Percentiles rank a stretch among this genome's conserved stretches.
Evolutionary conservation across 257 asterid species (phyloP).

Genomic region (Cordia subcordata): DNA sequence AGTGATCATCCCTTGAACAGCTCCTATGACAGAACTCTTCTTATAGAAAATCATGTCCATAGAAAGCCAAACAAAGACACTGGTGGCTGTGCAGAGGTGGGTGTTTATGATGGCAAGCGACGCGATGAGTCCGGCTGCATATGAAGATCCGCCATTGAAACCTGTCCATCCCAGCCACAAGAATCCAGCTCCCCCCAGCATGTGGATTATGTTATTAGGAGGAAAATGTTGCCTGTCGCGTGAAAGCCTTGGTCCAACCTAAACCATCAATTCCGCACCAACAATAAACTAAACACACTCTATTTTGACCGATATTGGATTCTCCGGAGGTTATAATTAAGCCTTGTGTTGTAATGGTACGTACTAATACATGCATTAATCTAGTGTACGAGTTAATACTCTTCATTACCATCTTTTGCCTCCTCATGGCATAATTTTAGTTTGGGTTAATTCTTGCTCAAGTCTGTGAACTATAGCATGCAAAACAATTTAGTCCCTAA

Average conservation of each 20-base stretch:
- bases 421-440: too few relatives aligned
- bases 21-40: conserved; percentile 72
- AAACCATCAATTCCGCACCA: neutral
- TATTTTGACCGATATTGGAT: too few relatives aligned
- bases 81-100: conserved; percentile 70
- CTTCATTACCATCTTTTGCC: too few relatives aligned
- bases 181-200: conserved; percentile 75
- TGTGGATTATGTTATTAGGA: conserved; percentile 70
- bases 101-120: conserved; percentile 68
- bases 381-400: too few relatives aligned
- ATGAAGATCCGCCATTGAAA: conserved; percentile 72
- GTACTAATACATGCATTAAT: too few relatives aligned
- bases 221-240: conserved; percentile 67
- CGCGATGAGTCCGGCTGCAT: conserved; percentile 39
- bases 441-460: too few relatives aligned
- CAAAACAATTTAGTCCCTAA: too few relatives aligned
- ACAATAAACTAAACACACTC: neutral
- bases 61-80: conserved; percentile 70
- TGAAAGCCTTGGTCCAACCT: conserved; percentile 67
- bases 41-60: conserved; percentile 51
- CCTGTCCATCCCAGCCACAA: conserved; percentile 87
- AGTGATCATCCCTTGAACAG: conserved; percentile 78
- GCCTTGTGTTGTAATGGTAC: too few relatives aligned
- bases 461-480: too few relatives aligned
- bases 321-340: too few relatives aligned